Evolutionary conservation across 768 basidiomycete genomes (phyloP), one percentile per base, ranked within the genome.

Genomic region (Suillus alpinus): DNA sequence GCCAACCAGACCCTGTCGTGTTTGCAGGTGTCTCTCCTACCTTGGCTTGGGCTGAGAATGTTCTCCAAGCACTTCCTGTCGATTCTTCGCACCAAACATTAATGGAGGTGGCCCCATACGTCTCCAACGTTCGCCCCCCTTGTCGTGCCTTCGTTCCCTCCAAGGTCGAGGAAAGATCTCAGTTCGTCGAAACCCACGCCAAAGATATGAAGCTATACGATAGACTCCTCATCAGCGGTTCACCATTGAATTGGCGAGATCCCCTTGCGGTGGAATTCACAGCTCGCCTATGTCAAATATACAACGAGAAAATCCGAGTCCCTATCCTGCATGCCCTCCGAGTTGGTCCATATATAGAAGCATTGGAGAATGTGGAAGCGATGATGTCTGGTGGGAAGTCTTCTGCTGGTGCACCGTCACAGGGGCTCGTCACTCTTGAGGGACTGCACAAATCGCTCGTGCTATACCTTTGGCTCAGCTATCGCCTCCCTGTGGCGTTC

Each of bases 391-490:
- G 26, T 14, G 34, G 64, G 10, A 58, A 36, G 6, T 43, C 46
- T 18, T 56, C 52, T 29, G 51, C 58, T 50, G 16, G 58, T 40
- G 39, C 41, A 49, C 13, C 49, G 40, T 6, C 50, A 46, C 61
- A 64, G 0, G 69, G 69, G 2, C 52, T 73, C 47, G 65, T 44
- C 39, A 62, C 59, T n/a, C 73, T 98, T 50, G 95, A 98, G 73
- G 78, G 81, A 6, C 74, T 92, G 62, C 94, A 99, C 75, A 89
- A 88, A 67, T 75, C 84, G 34, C 67, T 93, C 32, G 86, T 88
- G 14, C 66, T 89, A 23, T 98, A 98, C 73, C 77, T 94, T 53
- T 99, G 96, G 96, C 78, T 95, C 64, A 79, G 81, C 20, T 87
- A 84, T 71, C 87, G 95, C 41, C 80, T 84, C 60, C 79, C 84